Evolutionary conservation across 1,284 basidiomycete genomes (phyloP).

Genomic region (Somion occarium): DNA sequence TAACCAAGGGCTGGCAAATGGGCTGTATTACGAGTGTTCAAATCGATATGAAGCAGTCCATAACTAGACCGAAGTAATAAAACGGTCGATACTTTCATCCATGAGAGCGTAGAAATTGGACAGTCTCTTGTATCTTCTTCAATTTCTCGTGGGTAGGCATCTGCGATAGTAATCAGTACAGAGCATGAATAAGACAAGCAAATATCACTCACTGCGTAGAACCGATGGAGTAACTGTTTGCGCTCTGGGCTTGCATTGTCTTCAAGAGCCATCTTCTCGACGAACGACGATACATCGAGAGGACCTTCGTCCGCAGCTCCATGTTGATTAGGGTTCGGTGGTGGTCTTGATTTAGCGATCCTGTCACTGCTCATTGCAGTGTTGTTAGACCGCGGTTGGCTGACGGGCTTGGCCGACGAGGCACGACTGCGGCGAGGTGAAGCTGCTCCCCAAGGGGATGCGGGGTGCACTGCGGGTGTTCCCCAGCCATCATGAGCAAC

Average conservation of each 20-base stretch:
- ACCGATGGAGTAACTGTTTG: slow-evolving; percentile 41
- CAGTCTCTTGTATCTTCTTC: slow-evolving; percentile 34
- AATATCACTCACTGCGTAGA: slow-evolving; percentile 41
- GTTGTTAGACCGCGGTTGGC: background rate
- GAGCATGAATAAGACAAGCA: background rate
- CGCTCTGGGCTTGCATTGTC: slow-evolving; percentile 34
- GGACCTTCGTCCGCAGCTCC: background rate
- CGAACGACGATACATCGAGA: slow-evolving; percentile 30
- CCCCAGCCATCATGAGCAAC: slow-evolving; percentile 1
- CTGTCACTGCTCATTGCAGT: slow-evolving; percentile 4
- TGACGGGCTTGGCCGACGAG: background rate
- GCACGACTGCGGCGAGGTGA: background rate
- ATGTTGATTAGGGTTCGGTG: background rate
- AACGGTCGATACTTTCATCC: background rate
- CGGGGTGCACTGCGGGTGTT: background rate
- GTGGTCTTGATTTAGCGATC: background rate
- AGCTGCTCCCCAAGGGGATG: background rate
- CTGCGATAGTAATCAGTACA: slow-evolving; percentile 24
- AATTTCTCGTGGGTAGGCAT: slow-evolving; percentile 52
- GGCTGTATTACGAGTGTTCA: too few species aligned
- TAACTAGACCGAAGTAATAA: too few species aligned
- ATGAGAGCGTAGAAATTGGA: slow-evolving; percentile 21
- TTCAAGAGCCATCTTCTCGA: slow-evolving; percentile 43
- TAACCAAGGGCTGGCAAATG: too few species aligned
- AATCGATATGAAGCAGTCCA: too few species aligned